Percentiles rank a stretch among this genome's conserved stretches.
These are phyloP conservation scores for Cystofilobasidium capitatum DNA, from an alignment of 768 basidiomycete genomes.

Conservation along the genomic window DNA sequence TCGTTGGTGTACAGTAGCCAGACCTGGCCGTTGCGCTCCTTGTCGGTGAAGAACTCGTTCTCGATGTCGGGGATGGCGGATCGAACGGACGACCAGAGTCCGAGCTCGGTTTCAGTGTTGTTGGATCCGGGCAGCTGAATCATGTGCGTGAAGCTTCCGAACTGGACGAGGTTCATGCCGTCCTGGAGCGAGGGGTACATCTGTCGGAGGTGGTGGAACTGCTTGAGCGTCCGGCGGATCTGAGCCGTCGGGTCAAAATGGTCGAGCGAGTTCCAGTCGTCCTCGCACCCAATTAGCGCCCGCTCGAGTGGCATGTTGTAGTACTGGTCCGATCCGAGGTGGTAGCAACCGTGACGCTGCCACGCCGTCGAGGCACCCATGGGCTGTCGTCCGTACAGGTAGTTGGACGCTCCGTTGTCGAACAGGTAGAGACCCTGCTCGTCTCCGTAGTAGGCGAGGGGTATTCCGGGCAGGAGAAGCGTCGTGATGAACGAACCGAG, in stretches of 20 bases:
- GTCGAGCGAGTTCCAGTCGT: constrained; percentile 86
- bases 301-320: constrained; percentile 84
- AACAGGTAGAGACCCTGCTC: constrained; percentile 77
- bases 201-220: constrained; percentile 60
- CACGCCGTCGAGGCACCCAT: constrained; percentile 77
- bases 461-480: constrained; percentile 76
- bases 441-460: constrained; percentile 80
- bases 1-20: constrained; percentile 83
- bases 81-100: constrained; percentile 72
- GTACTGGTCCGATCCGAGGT: constrained; percentile 79
- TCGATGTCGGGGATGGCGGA: constrained; percentile 54
- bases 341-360: constrained; percentile 89
- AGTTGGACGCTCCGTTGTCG: constrained; percentile 82
- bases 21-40: constrained; percentile 52
- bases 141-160: constrained; percentile 71
- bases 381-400: constrained; percentile 87
- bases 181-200: constrained; percentile 70
- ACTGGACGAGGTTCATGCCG: constrained; percentile 71
- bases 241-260: constrained; percentile 87
- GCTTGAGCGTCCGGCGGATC: constrained; percentile 60
- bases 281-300: constrained; percentile 68
- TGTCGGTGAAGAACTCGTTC: constrained; percentile 42
- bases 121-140: constrained; percentile 81
- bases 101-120: constrained; percentile 67
- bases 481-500: constrained; percentile 69